A percentile compares a stretch with the other conserved stretches of the same genome.
These are phyloP conservation scores for Wilhelminamyces savonicus DNA, from an alignment of 805 yeast genomes.

Conservation along the genomic window DNA sequence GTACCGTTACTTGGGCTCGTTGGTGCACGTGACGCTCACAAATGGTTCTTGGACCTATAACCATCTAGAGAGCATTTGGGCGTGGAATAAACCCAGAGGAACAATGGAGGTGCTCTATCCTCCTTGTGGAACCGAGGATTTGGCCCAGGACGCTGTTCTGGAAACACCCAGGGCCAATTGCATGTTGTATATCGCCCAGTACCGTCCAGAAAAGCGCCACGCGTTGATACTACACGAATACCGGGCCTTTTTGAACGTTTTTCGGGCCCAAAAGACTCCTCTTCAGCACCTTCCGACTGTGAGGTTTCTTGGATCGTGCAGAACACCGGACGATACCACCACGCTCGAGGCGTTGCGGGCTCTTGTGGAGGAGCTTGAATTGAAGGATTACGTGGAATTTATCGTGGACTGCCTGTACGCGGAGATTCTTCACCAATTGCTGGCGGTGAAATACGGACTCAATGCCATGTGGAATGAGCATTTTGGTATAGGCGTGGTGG, in stretches of 20 bases:
- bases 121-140: slow-evolving; percentile 73
- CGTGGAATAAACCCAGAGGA: slow-evolving; percentile 19
- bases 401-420: slow-evolving; percentile 70
- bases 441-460: slow-evolving; percentile 63
- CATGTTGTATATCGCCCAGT: slow-evolving; percentile 76
- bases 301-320: slow-evolving; percentile 77
- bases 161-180: slow-evolving; percentile 26
- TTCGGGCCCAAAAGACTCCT: slow-evolving; percentile 11
- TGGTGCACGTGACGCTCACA: slow-evolving; percentile 58
- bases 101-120: slow-evolving; percentile 63
- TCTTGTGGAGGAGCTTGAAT: slow-evolving; percentile 25
- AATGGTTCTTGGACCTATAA: slow-evolving; percentile 91
- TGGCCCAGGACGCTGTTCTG: slow-evolving; percentile 6
- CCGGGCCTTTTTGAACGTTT: slow-evolving; percentile 39
- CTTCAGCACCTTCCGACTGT: slow-evolving; percentile 43
- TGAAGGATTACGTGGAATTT: slow-evolving; percentile 42
- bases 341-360: slow-evolving; percentile 47
- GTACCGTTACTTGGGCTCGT: slow-evolving; percentile 63
- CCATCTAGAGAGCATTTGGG: slow-evolving; percentile 69
- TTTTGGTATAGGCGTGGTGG: slow-evolving; percentile 96
- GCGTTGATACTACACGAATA: slow-evolving; percentile 60
- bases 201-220: slow-evolving; percentile 93
- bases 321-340: slow-evolving; percentile 59
- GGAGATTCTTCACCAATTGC: slow-evolving; percentile 49
- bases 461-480: slow-evolving; percentile 99